Conservation (phyloP, 73 alveolate species). For the Paramecium caudatum region DNA sequence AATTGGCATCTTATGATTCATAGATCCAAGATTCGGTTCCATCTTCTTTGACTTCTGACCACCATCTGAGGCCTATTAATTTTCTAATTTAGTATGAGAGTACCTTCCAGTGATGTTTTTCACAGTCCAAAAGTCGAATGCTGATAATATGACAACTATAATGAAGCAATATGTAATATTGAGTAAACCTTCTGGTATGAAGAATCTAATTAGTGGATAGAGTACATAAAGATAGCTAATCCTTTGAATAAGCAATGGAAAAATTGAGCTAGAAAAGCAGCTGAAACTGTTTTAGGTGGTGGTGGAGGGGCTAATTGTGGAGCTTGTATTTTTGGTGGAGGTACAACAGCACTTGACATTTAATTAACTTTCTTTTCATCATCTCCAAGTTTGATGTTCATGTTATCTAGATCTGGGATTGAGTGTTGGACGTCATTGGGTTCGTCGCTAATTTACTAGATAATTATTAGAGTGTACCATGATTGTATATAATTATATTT, state of each 20-base stretch:
- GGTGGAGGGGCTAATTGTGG: not conserved
- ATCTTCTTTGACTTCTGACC: constrained; percentile 91
- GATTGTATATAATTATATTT: not conserved
- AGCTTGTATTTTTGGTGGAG: not conserved
- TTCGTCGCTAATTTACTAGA: constrained; percentile 33
- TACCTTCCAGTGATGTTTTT: constrained; percentile 90
- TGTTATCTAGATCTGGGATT: constrained; percentile 7
- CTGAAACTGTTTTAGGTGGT: not conserved
- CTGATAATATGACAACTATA: not conserved
- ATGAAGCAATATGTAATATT: not conserved
- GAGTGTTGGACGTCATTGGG: constrained; percentile 31
- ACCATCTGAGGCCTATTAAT: constrained; percentile 94
- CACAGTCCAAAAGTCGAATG: constrained; percentile 89
- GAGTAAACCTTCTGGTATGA: constrained; percentile 21
- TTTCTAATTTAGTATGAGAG: constrained; percentile 44
- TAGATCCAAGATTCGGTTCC: constrained; percentile 94
- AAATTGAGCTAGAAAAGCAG: not conserved
- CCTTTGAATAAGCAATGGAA: constrained; percentile 54
- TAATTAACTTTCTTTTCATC: constrained; percentile 60
- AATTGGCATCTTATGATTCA: constrained; percentile 81
- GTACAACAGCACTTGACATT: not conserved
- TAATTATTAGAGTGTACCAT: constrained; percentile 13
- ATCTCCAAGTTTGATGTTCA: constrained; percentile 32
- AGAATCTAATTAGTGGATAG: not conserved
- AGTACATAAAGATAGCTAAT: not conserved